A percentile compares a stretch with the other conserved stretches of the same genome.
These are phyloP conservation scores for Didymella pinodella DNA, from an alignment of 2,329 filamentous ascomycete genomes.

Conservation along the genomic window DNA sequence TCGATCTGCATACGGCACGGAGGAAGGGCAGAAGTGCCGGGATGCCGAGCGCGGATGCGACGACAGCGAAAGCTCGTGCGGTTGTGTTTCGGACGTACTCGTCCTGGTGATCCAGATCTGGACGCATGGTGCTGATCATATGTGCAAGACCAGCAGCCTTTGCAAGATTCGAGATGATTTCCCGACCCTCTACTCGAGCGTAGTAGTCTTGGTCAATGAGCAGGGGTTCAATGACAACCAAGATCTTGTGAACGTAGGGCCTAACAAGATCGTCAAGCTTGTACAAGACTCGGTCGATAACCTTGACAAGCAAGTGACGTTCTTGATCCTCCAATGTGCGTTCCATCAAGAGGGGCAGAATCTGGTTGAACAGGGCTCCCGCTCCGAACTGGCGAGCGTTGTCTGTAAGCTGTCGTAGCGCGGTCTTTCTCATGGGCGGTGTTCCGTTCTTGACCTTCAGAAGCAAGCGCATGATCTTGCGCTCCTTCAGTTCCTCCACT, in stretches of 20 bases:
- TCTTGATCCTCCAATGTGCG: constrained; percentile 98
- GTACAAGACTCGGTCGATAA: constrained; percentile 97
- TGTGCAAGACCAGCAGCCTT: constrained; percentile 96
- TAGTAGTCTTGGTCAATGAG: constrained; percentile 99
- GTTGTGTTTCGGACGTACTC: constrained; percentile 99
- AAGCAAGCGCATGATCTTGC: constrained; percentile 96
- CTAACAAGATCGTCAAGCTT: constrained; percentile 97
- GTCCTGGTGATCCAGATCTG: constrained; percentile 97
- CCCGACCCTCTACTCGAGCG: constrained; percentile 94
- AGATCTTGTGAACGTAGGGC: constrained; percentile 96
- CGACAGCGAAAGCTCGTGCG: constrained; percentile 93
- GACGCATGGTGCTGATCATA: constrained; percentile 99
- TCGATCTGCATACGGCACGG: constrained; percentile 93
- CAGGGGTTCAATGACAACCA: constrained; percentile 98
- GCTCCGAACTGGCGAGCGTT: constrained; percentile 97
- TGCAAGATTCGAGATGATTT: constrained; percentile 97
- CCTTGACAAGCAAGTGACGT: constrained; percentile 96
- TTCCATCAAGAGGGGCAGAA: constrained; percentile 96
- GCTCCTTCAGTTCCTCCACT: constrained; percentile 94
- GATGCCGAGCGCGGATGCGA: constrained; percentile 94
- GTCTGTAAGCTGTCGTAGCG: constrained; percentile 94
- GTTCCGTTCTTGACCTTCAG: constrained; percentile 99
- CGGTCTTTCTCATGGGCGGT: constrained; percentile 97
- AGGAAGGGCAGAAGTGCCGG: constrained; percentile 94
- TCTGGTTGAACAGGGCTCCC: constrained; percentile 94